Conservation (phyloP, 23 red algal species). For the Gracilaria caudata region DNA sequence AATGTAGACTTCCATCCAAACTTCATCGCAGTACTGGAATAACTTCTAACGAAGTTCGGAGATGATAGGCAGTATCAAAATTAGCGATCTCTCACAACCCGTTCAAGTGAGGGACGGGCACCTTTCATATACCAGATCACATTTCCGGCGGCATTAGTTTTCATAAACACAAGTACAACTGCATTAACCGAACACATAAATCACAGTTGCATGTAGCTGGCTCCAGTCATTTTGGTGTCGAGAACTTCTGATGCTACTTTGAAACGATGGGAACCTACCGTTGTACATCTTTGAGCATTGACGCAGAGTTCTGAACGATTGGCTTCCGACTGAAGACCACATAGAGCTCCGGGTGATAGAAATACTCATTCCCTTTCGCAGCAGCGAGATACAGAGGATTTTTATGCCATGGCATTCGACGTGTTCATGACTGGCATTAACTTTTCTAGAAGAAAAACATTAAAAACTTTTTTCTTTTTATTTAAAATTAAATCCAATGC, state of each 20-base stretch:
- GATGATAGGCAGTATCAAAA: constrained; percentile 5
- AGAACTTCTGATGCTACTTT: constrained; percentile 21
- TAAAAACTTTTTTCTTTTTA: too few species aligned
- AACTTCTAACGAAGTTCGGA: background rate
- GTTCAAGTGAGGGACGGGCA: too few species aligned
- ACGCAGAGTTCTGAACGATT: constrained; percentile 64
- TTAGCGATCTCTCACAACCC: background rate
- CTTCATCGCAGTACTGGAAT: background rate
- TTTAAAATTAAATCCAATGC: too few species aligned
- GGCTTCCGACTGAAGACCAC: background rate
- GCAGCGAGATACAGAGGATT: too few species aligned
- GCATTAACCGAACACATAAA: constrained; percentile 73
- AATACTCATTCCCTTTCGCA: background rate
- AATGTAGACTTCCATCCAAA: background rate
- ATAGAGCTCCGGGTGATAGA: background rate
- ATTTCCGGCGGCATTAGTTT: constrained; percentile 54
- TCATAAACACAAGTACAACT: constrained; percentile 70
- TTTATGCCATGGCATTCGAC: too few species aligned
- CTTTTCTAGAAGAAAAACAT: too few species aligned
- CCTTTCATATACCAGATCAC: constrained; percentile 54
- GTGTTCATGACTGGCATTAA: too few species aligned
- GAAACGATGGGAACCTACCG: constrained; percentile 23
- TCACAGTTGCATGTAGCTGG: constrained; percentile 60
- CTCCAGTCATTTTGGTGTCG: constrained; percentile 68
- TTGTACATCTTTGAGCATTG: background rate